phyloP scores from a whole-genome alignment of 2,329 filamentous ascomycete genomes.

The Thielaviopsis ethacetica region DNA sequence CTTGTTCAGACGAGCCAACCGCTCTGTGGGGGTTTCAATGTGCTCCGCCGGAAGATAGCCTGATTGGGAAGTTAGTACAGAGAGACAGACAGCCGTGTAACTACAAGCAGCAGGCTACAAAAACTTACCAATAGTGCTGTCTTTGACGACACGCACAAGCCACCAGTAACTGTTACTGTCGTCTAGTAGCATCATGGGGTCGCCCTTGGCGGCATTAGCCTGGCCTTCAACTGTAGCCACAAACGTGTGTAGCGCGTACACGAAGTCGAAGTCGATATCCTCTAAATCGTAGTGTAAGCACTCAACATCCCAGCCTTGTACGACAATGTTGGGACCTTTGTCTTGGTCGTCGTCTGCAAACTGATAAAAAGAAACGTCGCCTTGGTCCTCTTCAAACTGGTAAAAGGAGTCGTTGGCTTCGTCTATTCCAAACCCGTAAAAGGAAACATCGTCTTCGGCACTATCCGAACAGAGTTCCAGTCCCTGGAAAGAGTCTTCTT shows the following conservation, averaged over 20 bases:
- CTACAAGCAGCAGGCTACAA: too few relatives aligned
- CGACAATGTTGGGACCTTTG: slow-evolving; percentile 46
- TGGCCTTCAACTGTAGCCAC: slow-evolving; percentile 96
- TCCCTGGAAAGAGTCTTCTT: background rate
- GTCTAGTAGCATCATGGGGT: slow-evolving; percentile 95
- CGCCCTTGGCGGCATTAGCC: slow-evolving; percentile 93
- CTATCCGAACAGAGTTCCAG: background rate
- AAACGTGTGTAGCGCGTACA: slow-evolving; percentile 95
- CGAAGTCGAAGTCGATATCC: slow-evolving; percentile 99
- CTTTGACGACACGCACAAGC: slow-evolving; percentile 92
- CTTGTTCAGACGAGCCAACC: slow-evolving; percentile 86
- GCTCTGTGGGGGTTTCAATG: slow-evolving; percentile 93
- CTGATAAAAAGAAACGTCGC: slow-evolving; percentile 30
- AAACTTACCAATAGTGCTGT: slow-evolving; percentile 67
- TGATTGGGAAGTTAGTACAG: slow-evolving; percentile 22
- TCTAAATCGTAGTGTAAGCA: slow-evolving; percentile 82
- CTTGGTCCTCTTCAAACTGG: slow-evolving; percentile 22
- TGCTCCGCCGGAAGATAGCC: slow-evolving; percentile 94
- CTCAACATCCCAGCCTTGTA: slow-evolving; percentile 58
- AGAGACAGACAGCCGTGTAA: slow-evolving; percentile 11
- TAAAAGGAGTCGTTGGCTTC: slow-evolving; percentile 39
- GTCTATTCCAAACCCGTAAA: background rate
- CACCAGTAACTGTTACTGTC: slow-evolving; percentile 99
- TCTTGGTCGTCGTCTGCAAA: background rate
- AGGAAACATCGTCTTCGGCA: background rate